Percentiles rank a stretch among this genome's conserved stretches.
These are phyloP conservation scores for Serpula lacrymans DNA, from an alignment of 768 basidiomycete genomes.

Conservation along the genomic window DNA sequence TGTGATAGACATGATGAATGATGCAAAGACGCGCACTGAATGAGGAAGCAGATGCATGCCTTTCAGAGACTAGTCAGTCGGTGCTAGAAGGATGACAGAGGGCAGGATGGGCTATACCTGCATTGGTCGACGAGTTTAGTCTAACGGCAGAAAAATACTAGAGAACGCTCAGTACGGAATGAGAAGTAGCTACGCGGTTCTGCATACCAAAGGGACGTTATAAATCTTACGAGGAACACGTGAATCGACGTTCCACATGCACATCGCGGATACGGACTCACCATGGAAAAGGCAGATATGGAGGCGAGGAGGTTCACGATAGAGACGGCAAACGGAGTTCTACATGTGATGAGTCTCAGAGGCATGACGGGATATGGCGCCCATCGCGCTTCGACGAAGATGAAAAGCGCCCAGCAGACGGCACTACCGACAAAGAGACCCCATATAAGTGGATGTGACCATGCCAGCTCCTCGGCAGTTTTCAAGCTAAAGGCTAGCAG, in stretches of 20 bases:
- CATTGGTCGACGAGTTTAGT: conserved; percentile 59
- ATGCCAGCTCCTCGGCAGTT: conserved; percentile 72
- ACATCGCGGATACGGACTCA: conserved; percentile 26
- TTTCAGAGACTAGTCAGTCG: conserved; percentile 35
- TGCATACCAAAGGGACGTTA: conserved; percentile 74
- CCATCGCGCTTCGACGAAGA: conserved; percentile 75
- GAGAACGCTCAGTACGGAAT: conserved; percentile 8
- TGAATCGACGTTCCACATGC: conserved; percentile 3
- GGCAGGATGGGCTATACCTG: conserved; percentile 57
- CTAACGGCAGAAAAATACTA: conserved; percentile 85
- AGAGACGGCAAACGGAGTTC: conserved; percentile 81
- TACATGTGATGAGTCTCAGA: conserved; percentile 65
- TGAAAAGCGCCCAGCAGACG: conserved; percentile 55
- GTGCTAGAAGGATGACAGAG: conserved; percentile 11
- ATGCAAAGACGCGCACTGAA: conserved; percentile 50
- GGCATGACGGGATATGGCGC: conserved; percentile 91
- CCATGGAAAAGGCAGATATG: conserved; percentile 79
- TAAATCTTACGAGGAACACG: conserved; percentile 53
- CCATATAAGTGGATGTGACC: conserved; percentile 70
- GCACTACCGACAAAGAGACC: conserved; percentile 59
- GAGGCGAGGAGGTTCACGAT: conserved; percentile 76
- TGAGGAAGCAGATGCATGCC: conserved; percentile 88
- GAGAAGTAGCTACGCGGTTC: conserved; percentile 7
- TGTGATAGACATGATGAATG: conserved; percentile 11
- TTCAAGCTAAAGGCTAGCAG: conserved; percentile 77